These are phyloP conservation scores for Fagopyrum esculentum DNA, from an alignment of 148 eudicot species.

Conservation along the genomic window DNA sequence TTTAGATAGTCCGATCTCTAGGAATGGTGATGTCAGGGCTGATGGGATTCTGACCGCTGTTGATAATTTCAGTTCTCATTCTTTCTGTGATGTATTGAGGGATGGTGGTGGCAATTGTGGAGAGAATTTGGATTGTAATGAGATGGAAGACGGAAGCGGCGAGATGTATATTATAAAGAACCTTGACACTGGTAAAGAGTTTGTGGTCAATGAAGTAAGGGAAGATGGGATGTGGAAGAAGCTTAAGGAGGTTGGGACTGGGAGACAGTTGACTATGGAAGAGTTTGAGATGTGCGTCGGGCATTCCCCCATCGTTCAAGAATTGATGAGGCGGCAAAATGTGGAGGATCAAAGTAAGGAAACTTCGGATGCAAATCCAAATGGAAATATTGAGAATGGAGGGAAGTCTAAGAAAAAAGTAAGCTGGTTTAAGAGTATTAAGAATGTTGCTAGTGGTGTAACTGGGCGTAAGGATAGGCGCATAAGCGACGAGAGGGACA, in stretches of 20 bases:
- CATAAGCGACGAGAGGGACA: slow-evolving; percentile 28
- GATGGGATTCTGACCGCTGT: slow-evolving; percentile 23
- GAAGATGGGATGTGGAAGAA: slow-evolving; percentile 83
- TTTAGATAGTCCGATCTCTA: slow-evolving; percentile 38
- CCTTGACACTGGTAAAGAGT: slow-evolving; percentile 85
- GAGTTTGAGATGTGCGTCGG: slow-evolving; percentile 88
- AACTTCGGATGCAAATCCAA: slow-evolving; percentile 3
- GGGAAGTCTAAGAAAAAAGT: slow-evolving; percentile 57
- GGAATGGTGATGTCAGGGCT: slow-evolving; percentile 24
- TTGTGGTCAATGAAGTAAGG: slow-evolving; percentile 84
- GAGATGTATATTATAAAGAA: slow-evolving; percentile 65
- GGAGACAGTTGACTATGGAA: slow-evolving; percentile 89
- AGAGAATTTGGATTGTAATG: neutral
- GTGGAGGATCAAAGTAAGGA: slow-evolving; percentile 50
- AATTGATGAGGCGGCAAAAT: slow-evolving; percentile 88
- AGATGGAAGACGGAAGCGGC: slow-evolving; percentile 15
- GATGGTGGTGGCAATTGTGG: slow-evolving; percentile 1
- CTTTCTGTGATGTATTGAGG: slow-evolving; percentile 7
- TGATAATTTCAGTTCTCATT: slow-evolving; percentile 8
- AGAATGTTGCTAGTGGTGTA: slow-evolving; percentile 61
- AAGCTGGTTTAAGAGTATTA: slow-evolving; percentile 62
- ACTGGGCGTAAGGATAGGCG: slow-evolving; percentile 57
- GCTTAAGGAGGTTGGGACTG: slow-evolving; percentile 83
- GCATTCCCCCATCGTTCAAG: slow-evolving; percentile 93
- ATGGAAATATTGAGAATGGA: slow-evolving; percentile 51